phyloP scores from a whole-genome alignment of 345 rosid species.

The Acer saccharum region DNA sequence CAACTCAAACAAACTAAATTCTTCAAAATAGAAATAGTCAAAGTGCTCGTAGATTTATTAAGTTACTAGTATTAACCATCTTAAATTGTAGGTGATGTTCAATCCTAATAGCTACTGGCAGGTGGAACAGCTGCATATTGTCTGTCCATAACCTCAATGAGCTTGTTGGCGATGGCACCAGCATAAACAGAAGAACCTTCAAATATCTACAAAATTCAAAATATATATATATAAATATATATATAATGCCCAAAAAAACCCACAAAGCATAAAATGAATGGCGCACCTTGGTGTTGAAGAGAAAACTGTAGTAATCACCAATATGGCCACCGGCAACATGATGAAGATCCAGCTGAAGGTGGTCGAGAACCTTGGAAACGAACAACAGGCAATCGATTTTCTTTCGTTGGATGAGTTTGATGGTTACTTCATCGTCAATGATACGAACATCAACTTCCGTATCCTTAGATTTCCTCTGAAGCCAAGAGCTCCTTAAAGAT shows the following conservation, averaged over 20 bases:
- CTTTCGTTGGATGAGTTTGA: constrained; percentile 80
- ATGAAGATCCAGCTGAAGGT: constrained; percentile 77
- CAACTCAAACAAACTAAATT: too few species aligned
- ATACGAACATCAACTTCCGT: constrained; percentile 88
- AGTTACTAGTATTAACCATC: too few species aligned
- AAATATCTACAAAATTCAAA: constrained; percentile 28
- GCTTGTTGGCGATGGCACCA: constrained; percentile 73
- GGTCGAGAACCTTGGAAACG: constrained; percentile 75
- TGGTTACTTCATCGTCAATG: constrained; percentile 80
- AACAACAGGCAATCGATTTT: constrained; percentile 74
- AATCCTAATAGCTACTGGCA: constrained; percentile 26
- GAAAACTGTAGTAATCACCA: constrained; percentile 77
- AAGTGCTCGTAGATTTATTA: too few species aligned
- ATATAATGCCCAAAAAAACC: not conserved
- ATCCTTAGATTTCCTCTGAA: too few species aligned
- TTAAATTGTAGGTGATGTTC: not conserved
- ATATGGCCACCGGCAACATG: constrained; percentile 90
- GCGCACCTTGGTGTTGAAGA: constrained; percentile 81
- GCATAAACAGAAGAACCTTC: constrained; percentile 54
- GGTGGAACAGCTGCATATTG: constrained; percentile 55
- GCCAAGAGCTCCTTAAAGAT: too few species aligned
- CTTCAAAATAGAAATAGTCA: too few species aligned
- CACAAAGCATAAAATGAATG: not conserved
- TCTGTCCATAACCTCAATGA: constrained; percentile 70
- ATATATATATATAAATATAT: too few species aligned